phyloP scores from a whole-genome alignment of 1,284 basidiomycete species.

The Quambalaria eucalypti region DNA sequence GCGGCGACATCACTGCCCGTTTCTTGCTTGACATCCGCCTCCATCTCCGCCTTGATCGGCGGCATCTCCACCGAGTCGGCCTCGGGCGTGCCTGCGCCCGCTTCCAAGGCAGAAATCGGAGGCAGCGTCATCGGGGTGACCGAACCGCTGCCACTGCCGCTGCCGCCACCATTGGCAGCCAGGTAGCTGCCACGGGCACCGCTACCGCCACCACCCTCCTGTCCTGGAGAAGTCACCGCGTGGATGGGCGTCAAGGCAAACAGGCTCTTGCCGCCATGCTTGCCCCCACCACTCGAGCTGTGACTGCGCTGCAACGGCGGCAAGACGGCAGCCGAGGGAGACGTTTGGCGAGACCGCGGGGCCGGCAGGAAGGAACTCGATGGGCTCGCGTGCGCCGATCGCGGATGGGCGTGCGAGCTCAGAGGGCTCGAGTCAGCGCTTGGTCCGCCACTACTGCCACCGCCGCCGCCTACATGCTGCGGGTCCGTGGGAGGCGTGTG shows the following conservation, averaged over 20 bases:
- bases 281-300: neutral
- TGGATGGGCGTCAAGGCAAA: constrained; percentile 21
- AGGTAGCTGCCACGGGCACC: neutral
- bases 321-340: neutral
- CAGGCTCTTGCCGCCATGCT: neutral
- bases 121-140: neutral
- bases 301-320: neutral
- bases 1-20: too few species aligned
- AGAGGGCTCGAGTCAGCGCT: neutral
- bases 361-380: constrained; percentile 18
- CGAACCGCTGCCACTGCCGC: too few species aligned
- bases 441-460: neutral
- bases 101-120: neutral
- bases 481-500: neutral
- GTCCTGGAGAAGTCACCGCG: neutral
- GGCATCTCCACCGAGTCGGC: neutral
- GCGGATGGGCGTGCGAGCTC: neutral
- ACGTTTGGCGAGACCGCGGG: neutral
- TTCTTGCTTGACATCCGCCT: too few species aligned
- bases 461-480: neutral
- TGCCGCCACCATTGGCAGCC: neutral
- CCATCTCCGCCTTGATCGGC: too few species aligned
- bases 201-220: neutral
- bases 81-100: neutral
- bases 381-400: constrained; percentile 15